A percentile compares a stretch with the other conserved stretches of the same genome.
Evolutionary conservation across 2,329 filamentous ascomycete genomes (phyloP).

Genomic region (Aspergillus persii): DNA sequence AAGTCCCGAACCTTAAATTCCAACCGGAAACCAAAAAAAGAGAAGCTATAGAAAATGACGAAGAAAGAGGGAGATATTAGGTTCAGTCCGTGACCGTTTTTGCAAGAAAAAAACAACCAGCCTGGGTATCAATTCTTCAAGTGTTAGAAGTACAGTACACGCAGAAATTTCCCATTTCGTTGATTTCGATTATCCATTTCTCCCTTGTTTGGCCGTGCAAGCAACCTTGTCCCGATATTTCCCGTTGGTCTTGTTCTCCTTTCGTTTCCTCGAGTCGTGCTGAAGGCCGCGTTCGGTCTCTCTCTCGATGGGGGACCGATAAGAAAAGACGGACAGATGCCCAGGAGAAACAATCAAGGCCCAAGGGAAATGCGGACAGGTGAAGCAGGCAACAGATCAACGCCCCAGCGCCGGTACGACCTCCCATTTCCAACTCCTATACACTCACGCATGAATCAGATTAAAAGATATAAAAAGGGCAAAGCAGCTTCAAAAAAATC

Average conservation of each 20-base stretch:
- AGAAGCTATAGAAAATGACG: not conserved
- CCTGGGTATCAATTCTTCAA: slow-evolving; percentile 23
- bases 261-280: not conserved
- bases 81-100: not conserved
- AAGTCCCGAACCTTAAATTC: not conserved
- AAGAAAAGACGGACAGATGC: not conserved
- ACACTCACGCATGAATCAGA: slow-evolving; percentile 4
- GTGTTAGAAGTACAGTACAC: slow-evolving; percentile 13
- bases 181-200: slow-evolving; percentile 1
- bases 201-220: not conserved
- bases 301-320: not conserved
- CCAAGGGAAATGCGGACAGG: not conserved
- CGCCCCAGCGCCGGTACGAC: slow-evolving; percentile 6
- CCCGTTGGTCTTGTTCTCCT: not conserved
- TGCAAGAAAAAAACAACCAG: slow-evolving; percentile 3
- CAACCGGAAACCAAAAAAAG: too few relatives aligned
- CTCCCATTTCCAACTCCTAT: slow-evolving; percentile 5
- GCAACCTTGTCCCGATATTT: not conserved
- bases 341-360: not conserved
- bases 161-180: not conserved
- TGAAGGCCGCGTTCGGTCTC: not conserved
- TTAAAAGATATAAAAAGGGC: slow-evolving; percentile 7
- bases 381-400: not conserved
- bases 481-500: slow-evolving; percentile 11
- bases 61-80: not conserved